These are phyloP conservation scores for Rhodotorula babjevae DNA, from an alignment of 768 basidiomycete species.

Conservation along the genomic window DNA sequence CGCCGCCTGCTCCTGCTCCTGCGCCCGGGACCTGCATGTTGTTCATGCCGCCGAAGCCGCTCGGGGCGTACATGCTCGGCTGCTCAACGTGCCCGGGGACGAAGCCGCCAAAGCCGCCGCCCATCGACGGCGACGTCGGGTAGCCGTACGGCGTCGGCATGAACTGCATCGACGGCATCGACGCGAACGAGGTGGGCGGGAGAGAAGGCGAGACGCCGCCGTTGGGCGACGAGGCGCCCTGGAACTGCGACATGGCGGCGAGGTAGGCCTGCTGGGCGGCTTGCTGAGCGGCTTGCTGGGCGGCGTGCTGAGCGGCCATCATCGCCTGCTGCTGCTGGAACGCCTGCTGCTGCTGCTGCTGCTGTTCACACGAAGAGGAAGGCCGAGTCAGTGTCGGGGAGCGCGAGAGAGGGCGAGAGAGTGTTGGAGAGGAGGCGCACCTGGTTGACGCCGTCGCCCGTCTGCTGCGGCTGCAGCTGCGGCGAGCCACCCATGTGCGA, in stretches of 20 bases:
- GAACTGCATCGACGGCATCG: slow-evolving; percentile 20
- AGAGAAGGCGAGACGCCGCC: slow-evolving; percentile 9
- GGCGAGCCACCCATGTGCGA: slow-evolving; percentile 51
- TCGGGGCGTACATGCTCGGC: slow-evolving; percentile 9
- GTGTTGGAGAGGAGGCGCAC: slow-evolving; percentile 42
- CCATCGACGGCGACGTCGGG: slow-evolving; percentile 16
- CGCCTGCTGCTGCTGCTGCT: neutral
- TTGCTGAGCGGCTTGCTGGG: slow-evolving; percentile 54
- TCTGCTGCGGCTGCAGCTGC: slow-evolving; percentile 49
- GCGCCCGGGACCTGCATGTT: neutral
- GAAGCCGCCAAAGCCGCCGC: slow-evolving; percentile 9
- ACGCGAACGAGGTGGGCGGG: slow-evolving; percentile 9
- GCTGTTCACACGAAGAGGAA: neutral
- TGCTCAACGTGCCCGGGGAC: slow-evolving; percentile 22
- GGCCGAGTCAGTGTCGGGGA: neutral
- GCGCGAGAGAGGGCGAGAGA: neutral
- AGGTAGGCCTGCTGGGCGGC: slow-evolving; percentile 35
- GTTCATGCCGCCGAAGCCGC: neutral
- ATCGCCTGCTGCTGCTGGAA: slow-evolving; percentile 57
- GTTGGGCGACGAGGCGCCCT: neutral
- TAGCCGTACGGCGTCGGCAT: slow-evolving; percentile 7
- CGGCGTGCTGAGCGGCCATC: slow-evolving; percentile 69
- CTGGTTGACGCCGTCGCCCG: slow-evolving; percentile 48
- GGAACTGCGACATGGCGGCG: slow-evolving; percentile 33
- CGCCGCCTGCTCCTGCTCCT: neutral